Base-by-base conservation (phyloP, 2,329 filamentous ascomycete species). In the Phialocephala subalpina region DNA sequence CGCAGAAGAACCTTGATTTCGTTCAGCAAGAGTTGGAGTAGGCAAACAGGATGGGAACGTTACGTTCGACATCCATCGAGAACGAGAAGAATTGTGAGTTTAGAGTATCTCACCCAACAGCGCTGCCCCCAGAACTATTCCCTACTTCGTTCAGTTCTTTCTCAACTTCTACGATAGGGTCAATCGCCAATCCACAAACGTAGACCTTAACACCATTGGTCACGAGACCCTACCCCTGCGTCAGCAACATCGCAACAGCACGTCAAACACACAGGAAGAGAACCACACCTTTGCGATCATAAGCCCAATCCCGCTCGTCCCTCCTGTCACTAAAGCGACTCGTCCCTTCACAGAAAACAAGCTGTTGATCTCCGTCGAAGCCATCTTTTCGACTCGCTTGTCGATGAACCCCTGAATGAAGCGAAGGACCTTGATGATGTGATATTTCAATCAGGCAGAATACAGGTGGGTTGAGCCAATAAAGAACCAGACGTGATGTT, bases 141-240 rank as follows among this genome's bases (percentile, higher is more conserved):
- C 80, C 81, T 0, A 82, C 66, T 3, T 75, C 70, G 40, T 80
- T 82, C 27, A 84, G 74, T 42, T 81, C 78, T 1, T 65, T 58
- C 5, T 81, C 78, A 20, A 71, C 78, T 45, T 78, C 74, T 6
- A 75, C 67, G 22, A 83, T 81, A 7, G 79, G 77, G 55, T 83
- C 81, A 16, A 69, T 76, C n/a, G 78, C 74, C 33, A 83, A 70
- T 9, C 78, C 79, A 49, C 79, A 77, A 7, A 82, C 67, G 67
- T 83, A 83, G 0, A 83, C 80, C 60, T 79, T 83, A 18, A 83
- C 84, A 0, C 82, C 82, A 60, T 82, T 82, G 11, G 71, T 59
- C 3, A 83, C 81, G 9, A 81, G 76, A 1, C 79, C 80, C 81
- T 82, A 22, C 1, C 22, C 9, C 29, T 20, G 45, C 3, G 56